Evolutionary conservation across 306 rosid species (phyloP), one percentile per base, ranked within the genome.

Genomic region (Vicia sativa): DNA sequence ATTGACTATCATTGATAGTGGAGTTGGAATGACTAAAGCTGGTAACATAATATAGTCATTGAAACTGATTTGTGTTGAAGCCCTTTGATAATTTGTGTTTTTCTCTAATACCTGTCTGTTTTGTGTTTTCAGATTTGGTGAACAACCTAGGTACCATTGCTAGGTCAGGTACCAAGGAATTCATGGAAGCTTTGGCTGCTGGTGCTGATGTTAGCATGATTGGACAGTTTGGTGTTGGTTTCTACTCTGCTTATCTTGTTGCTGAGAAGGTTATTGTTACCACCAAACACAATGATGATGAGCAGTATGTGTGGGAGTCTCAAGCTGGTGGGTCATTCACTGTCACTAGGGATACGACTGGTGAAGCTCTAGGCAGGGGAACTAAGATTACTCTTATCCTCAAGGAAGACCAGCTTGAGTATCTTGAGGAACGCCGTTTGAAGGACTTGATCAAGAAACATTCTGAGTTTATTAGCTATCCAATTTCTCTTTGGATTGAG

Each of bases 191-290:
- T 19, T 43, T 92, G 62, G 89, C 98, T n/a, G 96, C 98, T 41
- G 98, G 98, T 62, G 95, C 98, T 62, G 98, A 92, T 74, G 98
- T 92, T 41, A 92, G 98, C 84, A 92, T 92, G 98, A 92, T 92
- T 0, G 98, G 98, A 0, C 98, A 89, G 76, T 92, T 92, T 12
- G 98, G 98, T 77, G 98, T 92, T 60, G 96, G 98, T n/a, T 92
- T 92, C 83, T 92, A 92, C 77, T 92, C 98, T 0, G 91, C 98
- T 11, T 92, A 92, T 61, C 95, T 92, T 67, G 98, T 89, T 3
- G 89, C 98, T 0, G 98, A 92, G 38, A 89, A 83, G 88, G 98
- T 92, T 6, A 81, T 92, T 44, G 96, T 92, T 28, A 92, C 92
- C 42, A 0, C 95, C 25, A 92, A 89, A 82, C 98, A 92, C 82